Evolutionary conservation across 108 stramenopile genomes (phyloP).

Genomic region (Skeletonema potamos): DNA sequence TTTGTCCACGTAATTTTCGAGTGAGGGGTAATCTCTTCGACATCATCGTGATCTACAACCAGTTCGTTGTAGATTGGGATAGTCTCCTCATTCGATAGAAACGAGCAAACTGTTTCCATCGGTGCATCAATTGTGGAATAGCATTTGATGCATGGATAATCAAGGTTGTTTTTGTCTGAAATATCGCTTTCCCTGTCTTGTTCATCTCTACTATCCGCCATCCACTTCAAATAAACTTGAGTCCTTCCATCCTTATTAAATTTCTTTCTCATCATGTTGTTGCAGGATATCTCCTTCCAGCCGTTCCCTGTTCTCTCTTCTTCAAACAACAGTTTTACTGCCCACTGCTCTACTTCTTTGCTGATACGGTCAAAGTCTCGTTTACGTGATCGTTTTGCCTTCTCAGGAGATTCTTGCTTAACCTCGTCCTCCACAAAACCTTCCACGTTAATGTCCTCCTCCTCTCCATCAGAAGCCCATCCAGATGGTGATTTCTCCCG

Average conservation of each 20-base stretch:
- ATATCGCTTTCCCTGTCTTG: conserved; percentile 15
- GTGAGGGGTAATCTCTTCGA: conserved; percentile 53
- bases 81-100: conserved; percentile 59
- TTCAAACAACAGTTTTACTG: conserved; percentile 48
- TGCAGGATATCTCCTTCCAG: conserved; percentile 75
- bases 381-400: conserved; percentile 17
- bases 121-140: conserved; percentile 79
- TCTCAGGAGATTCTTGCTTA: conserved; percentile 10
- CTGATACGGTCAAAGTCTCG: conserved; percentile 62
- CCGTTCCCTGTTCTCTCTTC: conserved; percentile 48
- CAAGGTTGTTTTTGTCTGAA: background rate
- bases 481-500: background rate
- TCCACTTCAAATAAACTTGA: conserved; percentile 77
- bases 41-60: conserved; percentile 59
- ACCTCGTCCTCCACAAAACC: conserved; percentile 8
- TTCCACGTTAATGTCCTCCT: conserved; percentile 8
- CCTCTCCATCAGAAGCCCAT: background rate
- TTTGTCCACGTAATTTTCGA: conserved; percentile 82
- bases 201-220: conserved; percentile 76
- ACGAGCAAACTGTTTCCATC: conserved; percentile 76
- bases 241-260: conserved; percentile 65
- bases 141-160: conserved; percentile 79
- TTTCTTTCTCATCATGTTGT: conserved; percentile 57
- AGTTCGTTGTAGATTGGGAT: conserved; percentile 80
- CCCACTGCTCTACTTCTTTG: conserved; percentile 74